Base-by-base conservation (phyloP, 768 basidiomycete species). In the Mycena belliarum region DNA sequence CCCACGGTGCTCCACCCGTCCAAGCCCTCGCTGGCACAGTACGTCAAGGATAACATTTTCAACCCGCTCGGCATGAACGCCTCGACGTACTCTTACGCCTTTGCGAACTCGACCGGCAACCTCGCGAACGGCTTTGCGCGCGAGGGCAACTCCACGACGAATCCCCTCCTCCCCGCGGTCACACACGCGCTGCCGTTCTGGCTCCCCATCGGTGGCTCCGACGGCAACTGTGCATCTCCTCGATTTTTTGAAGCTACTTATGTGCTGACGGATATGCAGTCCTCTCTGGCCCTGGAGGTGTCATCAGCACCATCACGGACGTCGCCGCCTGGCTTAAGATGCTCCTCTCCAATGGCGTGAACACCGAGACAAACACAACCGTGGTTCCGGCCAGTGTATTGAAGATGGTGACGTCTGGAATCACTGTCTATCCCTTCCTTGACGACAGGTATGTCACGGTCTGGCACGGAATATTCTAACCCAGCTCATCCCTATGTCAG, bases 41-140 rank as follows among this genome's bases (percentile, higher is more conserved):
- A 70, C 63, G 72, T 73, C 41, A 65, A 69, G 42, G 59, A 71
- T 23, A 62, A 70, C 40, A 71, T 74, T 20, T 66, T 74, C 11
- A 66, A 66, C 6, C 66, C 66, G 12, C 65, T 73, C 0, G 68
- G 69, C 1, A 52, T 74, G 59, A 62, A 54, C 1, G 64, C 66
- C 11, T 69, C 72, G 3, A 74, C 72, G 1, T 74, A 69, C 38
- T 72, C 71, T 4, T 70, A 64, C 37, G 57, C 63, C 5, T 51
- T 56, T 10, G 73, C 73, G 1, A 68, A 68, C 29, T 54, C 63
- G n/a, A 63, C 55, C 10, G 68, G 69, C 2, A 60, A 66, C 9
- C 60, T 74, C n/a, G 72, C 70, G 1, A 68, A 73, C 40, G 66
- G 69, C 11, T 68, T 69, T 49, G 63, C 57, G 1, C 52, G 65